Percentiles rank a stretch among this genome's conserved stretches.
Evolutionary conservation across 345 rosid species (phyloP).

Genomic region (Cardiospermum halicacabum): DNA sequence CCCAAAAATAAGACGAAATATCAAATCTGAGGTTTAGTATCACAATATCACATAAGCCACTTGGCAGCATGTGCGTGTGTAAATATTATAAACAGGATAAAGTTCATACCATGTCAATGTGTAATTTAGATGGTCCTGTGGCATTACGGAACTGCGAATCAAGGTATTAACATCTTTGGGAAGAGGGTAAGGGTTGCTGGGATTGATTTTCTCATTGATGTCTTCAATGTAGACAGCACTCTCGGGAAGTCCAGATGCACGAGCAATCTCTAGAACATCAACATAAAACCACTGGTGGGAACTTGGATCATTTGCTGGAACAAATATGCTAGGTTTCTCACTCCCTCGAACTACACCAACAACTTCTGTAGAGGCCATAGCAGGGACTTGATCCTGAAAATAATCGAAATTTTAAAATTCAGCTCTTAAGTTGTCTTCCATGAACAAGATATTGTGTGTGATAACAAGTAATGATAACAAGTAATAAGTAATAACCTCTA

Average conservation of each 20-base stretch:
- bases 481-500: slow-evolving; percentile 41
- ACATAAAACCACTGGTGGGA: slow-evolving; percentile 86
- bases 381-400: slow-evolving; percentile 38
- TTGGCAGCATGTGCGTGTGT: background rate
- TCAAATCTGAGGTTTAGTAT: background rate
- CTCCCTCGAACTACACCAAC: slow-evolving; percentile 86
- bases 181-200: slow-evolving; percentile 81
- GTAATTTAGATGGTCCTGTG: slow-evolving; percentile 95
- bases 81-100: background rate
- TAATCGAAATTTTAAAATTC: slow-evolving; percentile 14
- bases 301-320: slow-evolving; percentile 80
- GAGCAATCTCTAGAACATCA: slow-evolving; percentile 71
- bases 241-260: slow-evolving; percentile 62
- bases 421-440: slow-evolving; percentile 2
- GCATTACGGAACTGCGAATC: slow-evolving; percentile 94
- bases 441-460: slow-evolving; percentile 14
- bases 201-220: slow-evolving; percentile 56
- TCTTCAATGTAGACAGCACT: slow-evolving; percentile 72
- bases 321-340: slow-evolving; percentile 90
- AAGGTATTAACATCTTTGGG: slow-evolving; percentile 79
- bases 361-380: slow-evolving; percentile 49
- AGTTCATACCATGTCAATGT: slow-evolving; percentile 71
- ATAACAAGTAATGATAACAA: no score
- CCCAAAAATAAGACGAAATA: slow-evolving; percentile 5
- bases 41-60: background rate